Evolutionary conservation across 202 grass and related monocot genomes (phyloP).

Genomic region (Saccharum hybrid): DNA sequence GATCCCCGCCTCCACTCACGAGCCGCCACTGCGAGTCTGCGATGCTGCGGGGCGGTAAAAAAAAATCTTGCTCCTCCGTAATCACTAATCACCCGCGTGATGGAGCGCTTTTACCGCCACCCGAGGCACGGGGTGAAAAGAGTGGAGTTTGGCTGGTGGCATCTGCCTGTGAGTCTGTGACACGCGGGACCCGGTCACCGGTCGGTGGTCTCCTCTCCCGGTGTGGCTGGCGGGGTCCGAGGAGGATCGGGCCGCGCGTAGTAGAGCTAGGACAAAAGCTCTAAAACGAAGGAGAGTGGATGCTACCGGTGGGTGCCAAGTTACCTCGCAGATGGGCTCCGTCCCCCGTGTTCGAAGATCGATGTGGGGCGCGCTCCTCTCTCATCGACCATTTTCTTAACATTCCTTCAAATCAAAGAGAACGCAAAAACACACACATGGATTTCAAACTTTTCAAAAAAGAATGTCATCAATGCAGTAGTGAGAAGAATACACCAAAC

Average conservation of each 20-base stretch:
- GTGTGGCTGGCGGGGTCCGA: slow-evolving; percentile 2
- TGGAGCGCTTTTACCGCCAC: slow-evolving; percentile 7
- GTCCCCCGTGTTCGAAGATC: no score
- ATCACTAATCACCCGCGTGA: neutral
- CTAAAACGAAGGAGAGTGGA: neutral
- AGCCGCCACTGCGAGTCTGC: slow-evolving; percentile 32
- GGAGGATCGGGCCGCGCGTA: slow-evolving; percentile 15
- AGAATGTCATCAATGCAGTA: no score
- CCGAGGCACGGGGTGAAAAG: no score
- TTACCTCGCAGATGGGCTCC: neutral
- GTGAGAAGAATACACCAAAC: no score
- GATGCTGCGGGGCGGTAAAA: neutral
- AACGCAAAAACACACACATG: no score
- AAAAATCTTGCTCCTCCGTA: neutral
- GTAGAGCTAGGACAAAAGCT: neutral
- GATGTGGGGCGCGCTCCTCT: no score
- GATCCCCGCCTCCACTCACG: neutral
- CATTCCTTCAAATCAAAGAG: neutral
- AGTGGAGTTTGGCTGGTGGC: neutral
- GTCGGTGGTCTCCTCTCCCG: slow-evolving; percentile 20
- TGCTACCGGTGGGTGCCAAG: neutral
- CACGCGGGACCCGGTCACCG: slow-evolving; percentile 37
- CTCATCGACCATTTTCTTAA: neutral
- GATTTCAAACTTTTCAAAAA: no score
- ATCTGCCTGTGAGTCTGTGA: slow-evolving; percentile 32